Evolutionary conservation across 139 green algal species (phyloP).

Genomic region (Chlorella sp.): DNA sequence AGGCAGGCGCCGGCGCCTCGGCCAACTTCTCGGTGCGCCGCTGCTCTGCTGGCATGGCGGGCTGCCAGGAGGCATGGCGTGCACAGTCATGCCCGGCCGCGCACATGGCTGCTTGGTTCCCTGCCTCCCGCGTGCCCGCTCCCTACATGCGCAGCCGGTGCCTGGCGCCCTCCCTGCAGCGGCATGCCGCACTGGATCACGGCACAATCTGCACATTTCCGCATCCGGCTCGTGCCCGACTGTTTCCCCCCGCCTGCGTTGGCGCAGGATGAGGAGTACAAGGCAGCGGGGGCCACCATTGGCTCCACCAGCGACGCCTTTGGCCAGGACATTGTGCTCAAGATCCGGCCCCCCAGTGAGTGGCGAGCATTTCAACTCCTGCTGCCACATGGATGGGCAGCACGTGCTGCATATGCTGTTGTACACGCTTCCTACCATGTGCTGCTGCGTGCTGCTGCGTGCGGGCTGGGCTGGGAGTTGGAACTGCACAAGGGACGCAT

Average conservation of each 20-base stretch:
- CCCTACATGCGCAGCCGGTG: too few relatives aligned
- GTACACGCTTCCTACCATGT: background rate
- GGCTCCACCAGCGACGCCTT: conserved; percentile 61
- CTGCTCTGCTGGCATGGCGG: background rate
- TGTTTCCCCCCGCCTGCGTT: background rate
- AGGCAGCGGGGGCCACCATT: conserved; percentile 70
- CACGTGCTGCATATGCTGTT: background rate
- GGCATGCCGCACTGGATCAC: too few relatives aligned
- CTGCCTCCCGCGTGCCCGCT: too few relatives aligned
- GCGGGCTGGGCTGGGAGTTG: too few relatives aligned
- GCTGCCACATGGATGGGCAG: background rate
- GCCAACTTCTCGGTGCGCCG: conserved; percentile 72
- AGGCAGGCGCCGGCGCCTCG: conserved; percentile 70
- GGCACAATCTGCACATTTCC: background rate
- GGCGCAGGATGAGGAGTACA: conserved; percentile 69
- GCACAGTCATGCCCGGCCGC: too few relatives aligned
- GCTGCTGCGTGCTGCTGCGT: conserved; percentile 9
- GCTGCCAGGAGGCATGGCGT: background rate
- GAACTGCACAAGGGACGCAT: too few relatives aligned
- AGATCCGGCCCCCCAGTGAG: conserved; percentile 63
- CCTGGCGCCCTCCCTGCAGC: too few relatives aligned
- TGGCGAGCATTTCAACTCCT: background rate
- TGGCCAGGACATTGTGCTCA: conserved; percentile 55
- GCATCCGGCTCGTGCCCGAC: background rate
- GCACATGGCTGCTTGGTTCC: too few relatives aligned